Conservation (phyloP, 805 yeast species). For the Cyberlindnera maclurae region DNA sequence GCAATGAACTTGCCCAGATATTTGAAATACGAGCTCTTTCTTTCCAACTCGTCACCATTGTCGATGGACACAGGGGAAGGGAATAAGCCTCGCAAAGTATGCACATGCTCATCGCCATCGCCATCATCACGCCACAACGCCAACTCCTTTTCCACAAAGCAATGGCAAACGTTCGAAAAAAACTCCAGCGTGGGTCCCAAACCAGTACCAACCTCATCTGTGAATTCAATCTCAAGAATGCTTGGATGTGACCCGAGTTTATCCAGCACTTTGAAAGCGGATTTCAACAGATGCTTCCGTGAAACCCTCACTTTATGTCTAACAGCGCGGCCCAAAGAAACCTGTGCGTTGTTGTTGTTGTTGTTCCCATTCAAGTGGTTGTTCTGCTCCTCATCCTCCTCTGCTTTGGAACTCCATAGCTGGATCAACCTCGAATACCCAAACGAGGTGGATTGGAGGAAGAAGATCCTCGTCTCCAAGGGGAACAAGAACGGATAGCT, state of each 20-base stretch:
- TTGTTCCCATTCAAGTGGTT: slow-evolving; percentile 15
- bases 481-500: slow-evolving; percentile 81
- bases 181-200: slow-evolving; percentile 94
- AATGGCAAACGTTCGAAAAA: slow-evolving; percentile 72
- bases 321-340: slow-evolving; percentile 58
- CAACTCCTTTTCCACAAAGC: slow-evolving; percentile 51
- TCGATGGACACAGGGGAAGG: slow-evolving; percentile 52
- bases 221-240: slow-evolving; percentile 77
- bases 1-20: slow-evolving; percentile 81
- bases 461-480: slow-evolving; percentile 67
- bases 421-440: slow-evolving; percentile 82
- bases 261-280: slow-evolving; percentile 73
- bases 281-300: slow-evolving; percentile 59
- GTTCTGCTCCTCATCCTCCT: slow-evolving; percentile 29
- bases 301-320: slow-evolving; percentile 77
- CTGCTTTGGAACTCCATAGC: slow-evolving; percentile 58
- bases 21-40: slow-evolving; percentile 46
- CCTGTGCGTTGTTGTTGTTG: slow-evolving; percentile 17
- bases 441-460: slow-evolving; percentile 81
- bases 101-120: slow-evolving; percentile 31
- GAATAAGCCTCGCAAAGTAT: slow-evolving; percentile 51
- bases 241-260: slow-evolving; percentile 76
- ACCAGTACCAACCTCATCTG: slow-evolving; percentile 93
- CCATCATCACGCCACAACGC: slow-evolving; percentile 57
- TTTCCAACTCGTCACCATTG: slow-evolving; percentile 29